phyloP scores from a whole-genome alignment of 768 basidiomycete genomes.

The Paxillus rubicundulus region DNA sequence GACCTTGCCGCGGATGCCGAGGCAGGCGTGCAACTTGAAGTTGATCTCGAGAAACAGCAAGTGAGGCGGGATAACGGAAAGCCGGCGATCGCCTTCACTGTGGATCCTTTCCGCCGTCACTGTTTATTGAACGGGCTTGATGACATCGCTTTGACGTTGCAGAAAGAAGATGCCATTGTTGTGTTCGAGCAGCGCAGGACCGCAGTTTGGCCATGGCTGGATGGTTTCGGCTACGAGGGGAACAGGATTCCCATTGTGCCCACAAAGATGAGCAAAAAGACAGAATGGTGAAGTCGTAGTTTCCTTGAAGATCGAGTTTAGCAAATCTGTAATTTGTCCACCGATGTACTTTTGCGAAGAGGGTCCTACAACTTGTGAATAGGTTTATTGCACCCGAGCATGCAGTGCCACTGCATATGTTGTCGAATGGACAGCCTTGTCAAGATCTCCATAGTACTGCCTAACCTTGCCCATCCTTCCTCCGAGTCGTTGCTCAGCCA shows the following conservation, averaged over 20 bases:
- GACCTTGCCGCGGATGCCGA: constrained; percentile 76
- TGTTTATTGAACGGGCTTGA: constrained; percentile 95
- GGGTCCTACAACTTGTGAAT: too few relatives aligned
- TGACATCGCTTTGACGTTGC: constrained; percentile 93
- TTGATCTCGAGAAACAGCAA: constrained; percentile 82
- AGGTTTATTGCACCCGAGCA: too few relatives aligned
- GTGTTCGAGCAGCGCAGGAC: constrained; percentile 78
- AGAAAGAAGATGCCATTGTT: constrained; percentile 68
- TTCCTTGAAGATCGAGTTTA: not conserved
- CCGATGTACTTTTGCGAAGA: not conserved
- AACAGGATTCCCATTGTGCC: constrained; percentile 62
- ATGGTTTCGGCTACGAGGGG: constrained; percentile 89
- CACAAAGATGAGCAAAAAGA: constrained; percentile 44
- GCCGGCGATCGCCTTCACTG: constrained; percentile 68
- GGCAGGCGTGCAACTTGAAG: constrained; percentile 71
- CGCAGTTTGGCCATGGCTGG: constrained; percentile 90
- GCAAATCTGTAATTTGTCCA: not conserved
- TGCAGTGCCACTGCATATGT: not conserved
- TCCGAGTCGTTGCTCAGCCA: constrained; percentile 3
- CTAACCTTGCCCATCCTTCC: not conserved
- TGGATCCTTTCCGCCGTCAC: constrained; percentile 89
- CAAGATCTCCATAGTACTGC: not conserved
- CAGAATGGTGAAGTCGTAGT: constrained; percentile 61
- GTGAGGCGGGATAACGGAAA: constrained; percentile 75
- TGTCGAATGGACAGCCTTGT: not conserved